phyloP scores from a whole-genome alignment of 164 flowering plant species.

The Saururus chinensis region DNA sequence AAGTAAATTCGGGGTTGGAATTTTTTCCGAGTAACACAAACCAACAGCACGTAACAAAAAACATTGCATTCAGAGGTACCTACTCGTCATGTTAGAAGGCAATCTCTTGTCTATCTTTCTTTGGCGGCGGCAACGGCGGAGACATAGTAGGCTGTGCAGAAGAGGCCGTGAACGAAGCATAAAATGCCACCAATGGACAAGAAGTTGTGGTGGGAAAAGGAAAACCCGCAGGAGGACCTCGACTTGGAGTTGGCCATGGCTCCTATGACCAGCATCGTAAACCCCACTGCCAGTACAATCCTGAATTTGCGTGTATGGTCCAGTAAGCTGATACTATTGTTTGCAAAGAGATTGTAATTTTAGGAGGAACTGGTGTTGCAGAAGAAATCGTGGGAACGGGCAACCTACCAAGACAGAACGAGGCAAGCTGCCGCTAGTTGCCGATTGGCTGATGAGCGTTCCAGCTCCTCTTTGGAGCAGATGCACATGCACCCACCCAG shows the following conservation, averaged over 20 bases:
- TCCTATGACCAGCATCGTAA: slow-evolving; percentile 55
- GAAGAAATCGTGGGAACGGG: neutral
- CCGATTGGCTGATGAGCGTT: slow-evolving; percentile 45
- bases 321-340: no score
- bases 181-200: slow-evolving; percentile 72
- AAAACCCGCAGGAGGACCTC: slow-evolving; percentile 53
- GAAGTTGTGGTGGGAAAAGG: slow-evolving; percentile 60
- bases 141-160: slow-evolving; percentile 53
- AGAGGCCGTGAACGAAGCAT: slow-evolving; percentile 75
- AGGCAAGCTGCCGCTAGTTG: slow-evolving; percentile 59
- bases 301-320: slow-evolving; percentile 20
- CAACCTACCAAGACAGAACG: slow-evolving; percentile 59
- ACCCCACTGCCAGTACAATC: slow-evolving; percentile 57
- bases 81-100: neutral
- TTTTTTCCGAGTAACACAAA: no score
- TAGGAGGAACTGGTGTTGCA: neutral
- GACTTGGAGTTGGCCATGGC: slow-evolving; percentile 58
- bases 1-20: no score
- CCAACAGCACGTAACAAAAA: neutral
- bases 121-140: slow-evolving; percentile 35
- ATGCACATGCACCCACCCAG: slow-evolving; percentile 68
- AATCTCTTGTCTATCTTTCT: neutral
- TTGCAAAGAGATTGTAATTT: neutral
- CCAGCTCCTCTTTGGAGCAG: slow-evolving; percentile 51
- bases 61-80: neutral